Percentiles rank a stretch among this genome's conserved stretches.
phyloP scores from a whole-genome alignment of 2,329 filamentous ascomycete species.

The Ustulina deusta region DNA sequence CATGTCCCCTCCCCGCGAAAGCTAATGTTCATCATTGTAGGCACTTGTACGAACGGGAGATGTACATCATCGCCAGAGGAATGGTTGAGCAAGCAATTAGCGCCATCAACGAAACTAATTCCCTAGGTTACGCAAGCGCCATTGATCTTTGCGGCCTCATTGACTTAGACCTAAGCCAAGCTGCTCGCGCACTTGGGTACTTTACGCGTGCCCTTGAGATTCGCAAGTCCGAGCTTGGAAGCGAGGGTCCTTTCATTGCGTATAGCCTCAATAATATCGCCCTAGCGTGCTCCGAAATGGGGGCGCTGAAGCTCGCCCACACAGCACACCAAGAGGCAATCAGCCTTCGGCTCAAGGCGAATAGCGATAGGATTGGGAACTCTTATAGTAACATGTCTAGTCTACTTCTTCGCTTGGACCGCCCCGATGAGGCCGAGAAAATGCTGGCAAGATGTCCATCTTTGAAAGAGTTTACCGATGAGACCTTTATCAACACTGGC shows the following conservation, averaged over 20 bases:
- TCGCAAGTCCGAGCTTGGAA: slow-evolving; percentile 39
- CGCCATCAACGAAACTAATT: slow-evolving; percentile 44
- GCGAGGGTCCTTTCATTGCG: slow-evolving; percentile 48
- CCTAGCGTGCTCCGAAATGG: slow-evolving; percentile 52
- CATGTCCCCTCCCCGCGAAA: not conserved
- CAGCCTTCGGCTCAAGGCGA: slow-evolving; percentile 47
- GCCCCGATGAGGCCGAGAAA: slow-evolving; percentile 52
- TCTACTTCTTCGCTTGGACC: slow-evolving; percentile 51
- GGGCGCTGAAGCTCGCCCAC: slow-evolving; percentile 48
- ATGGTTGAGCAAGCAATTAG: slow-evolving; percentile 45
- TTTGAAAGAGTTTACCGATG: slow-evolving; percentile 53
- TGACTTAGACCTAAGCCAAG: slow-evolving; percentile 48
- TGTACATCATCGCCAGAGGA: slow-evolving; percentile 43
- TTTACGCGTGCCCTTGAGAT: slow-evolving; percentile 47
- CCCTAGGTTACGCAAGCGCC: slow-evolving; percentile 47
- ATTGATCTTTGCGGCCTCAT: slow-evolving; percentile 50
- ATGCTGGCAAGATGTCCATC: slow-evolving; percentile 51
- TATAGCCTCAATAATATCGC: slow-evolving; percentile 51
- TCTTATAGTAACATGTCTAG: slow-evolving; percentile 56
- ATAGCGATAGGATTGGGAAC: slow-evolving; percentile 53
- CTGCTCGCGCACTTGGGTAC: slow-evolving; percentile 41
- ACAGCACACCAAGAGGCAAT: slow-evolving; percentile 49
- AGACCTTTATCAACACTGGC: slow-evolving; percentile 52
- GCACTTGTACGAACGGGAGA: slow-evolving; percentile 52
- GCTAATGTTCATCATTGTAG: slow-evolving; percentile 35